These are phyloP conservation scores for Aspergillus felis DNA, from an alignment of 2,329 filamentous ascomycete genomes.

Conservation along the genomic window DNA sequence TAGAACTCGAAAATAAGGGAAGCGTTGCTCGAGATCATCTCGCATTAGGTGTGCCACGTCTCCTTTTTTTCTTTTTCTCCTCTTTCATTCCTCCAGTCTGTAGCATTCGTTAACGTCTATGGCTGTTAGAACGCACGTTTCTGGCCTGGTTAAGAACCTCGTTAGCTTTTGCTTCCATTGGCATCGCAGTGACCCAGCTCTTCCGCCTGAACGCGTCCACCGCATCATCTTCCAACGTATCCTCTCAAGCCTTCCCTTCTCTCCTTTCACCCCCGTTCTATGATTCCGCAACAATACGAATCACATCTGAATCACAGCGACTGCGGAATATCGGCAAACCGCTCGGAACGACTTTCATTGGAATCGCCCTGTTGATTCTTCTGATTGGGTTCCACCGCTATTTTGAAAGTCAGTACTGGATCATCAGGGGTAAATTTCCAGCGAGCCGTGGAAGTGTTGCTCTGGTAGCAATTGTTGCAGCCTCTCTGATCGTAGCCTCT, in stretches of 20 bases:
- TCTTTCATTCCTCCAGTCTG: background rate
- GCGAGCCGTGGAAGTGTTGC: slow-evolving; percentile 60
- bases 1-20: slow-evolving; percentile 64
- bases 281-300: slow-evolving; percentile 14
- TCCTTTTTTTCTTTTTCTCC: background rate
- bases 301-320: slow-evolving; percentile 14
- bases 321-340: slow-evolving; percentile 56
- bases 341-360: slow-evolving; percentile 62
- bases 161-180: slow-evolving; percentile 62
- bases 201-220: slow-evolving; percentile 59
- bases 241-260: slow-evolving; percentile 16
- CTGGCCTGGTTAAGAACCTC: slow-evolving; percentile 65
- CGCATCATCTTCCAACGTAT: slow-evolving; percentile 6
- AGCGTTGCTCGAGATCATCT: slow-evolving; percentile 64
- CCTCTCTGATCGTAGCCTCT: slow-evolving; percentile 55
- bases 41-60: slow-evolving; percentile 50
- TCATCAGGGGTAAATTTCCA: slow-evolving; percentile 63
- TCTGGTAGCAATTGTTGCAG: slow-evolving; percentile 54
- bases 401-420: slow-evolving; percentile 65
- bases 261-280: slow-evolving; percentile 18
- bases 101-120: background rate
- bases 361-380: slow-evolving; percentile 57
- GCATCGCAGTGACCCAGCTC: slow-evolving; percentile 63
- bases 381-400: slow-evolving; percentile 62
- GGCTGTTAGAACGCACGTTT: slow-evolving; percentile 60